Percentiles rank a stretch among this genome's conserved stretches.
These are phyloP conservation scores for Suillus spraguei DNA, from an alignment of 768 basidiomycete species.

Conservation along the genomic window DNA sequence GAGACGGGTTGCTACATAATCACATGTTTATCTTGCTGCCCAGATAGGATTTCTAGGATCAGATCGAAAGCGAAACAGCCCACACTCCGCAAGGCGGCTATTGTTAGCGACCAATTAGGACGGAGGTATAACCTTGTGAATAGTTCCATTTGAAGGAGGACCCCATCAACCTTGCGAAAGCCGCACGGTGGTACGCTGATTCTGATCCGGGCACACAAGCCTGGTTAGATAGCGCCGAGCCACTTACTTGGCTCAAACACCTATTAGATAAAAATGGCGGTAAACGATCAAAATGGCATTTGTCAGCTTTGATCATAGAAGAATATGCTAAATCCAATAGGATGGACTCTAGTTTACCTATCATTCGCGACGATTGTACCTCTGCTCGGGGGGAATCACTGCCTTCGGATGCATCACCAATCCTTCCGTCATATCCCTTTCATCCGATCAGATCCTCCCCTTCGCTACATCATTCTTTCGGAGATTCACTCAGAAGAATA, in stretches of 20 bases:
- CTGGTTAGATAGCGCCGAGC: slow-evolving; percentile 66
- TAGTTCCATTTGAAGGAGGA: slow-evolving; percentile 32
- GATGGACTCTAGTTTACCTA: slow-evolving; percentile 34
- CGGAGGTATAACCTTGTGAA: slow-evolving; percentile 65
- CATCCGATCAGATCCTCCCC: slow-evolving; percentile 21
- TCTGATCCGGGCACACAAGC: slow-evolving; percentile 49
- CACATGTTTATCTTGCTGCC: slow-evolving; percentile 5
- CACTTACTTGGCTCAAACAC: slow-evolving; percentile 75
- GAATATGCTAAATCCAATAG: slow-evolving; percentile 56
- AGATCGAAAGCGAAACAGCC: slow-evolving; percentile 49
- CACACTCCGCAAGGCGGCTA: slow-evolving; percentile 63
- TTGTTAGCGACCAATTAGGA: slow-evolving; percentile 64
- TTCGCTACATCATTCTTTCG: slow-evolving; percentile 42
- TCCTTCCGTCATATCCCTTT: slow-evolving; percentile 14
- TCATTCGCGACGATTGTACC: slow-evolving; percentile 47
- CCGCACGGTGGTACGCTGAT: slow-evolving; percentile 62
- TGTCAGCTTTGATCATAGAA: slow-evolving; percentile 71
- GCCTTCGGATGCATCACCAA: slow-evolving; percentile 14
- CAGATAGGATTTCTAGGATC: slow-evolving; percentile 63
- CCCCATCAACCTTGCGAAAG: slow-evolving; percentile 48
- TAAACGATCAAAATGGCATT: slow-evolving; percentile 55
- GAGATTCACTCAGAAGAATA: slow-evolving; percentile 41
- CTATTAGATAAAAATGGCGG: slow-evolving; percentile 48
- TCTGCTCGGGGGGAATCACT: slow-evolving; percentile 6
- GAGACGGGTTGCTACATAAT: slow-evolving; percentile 12